Evolutionary conservation across 1,284 basidiomycete species (phyloP).

Genomic region (Cerrena zonata): DNA sequence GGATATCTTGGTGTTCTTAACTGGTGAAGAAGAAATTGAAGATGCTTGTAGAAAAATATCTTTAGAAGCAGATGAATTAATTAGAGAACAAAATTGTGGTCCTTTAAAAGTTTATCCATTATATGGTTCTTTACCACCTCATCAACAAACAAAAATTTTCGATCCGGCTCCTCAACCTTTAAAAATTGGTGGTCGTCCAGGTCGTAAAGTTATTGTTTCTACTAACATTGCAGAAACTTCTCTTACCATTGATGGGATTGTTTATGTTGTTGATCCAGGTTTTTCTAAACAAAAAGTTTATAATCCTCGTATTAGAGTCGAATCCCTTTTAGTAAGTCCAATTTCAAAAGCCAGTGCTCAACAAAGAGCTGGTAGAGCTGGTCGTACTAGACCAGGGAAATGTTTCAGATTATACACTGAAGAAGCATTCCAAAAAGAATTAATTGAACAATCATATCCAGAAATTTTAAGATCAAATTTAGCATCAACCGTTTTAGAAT

Average conservation of each 20-base stretch:
- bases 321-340: conserved; percentile 88
- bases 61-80: conserved; percentile 78
- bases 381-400: conserved; percentile 92
- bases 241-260: conserved; percentile 96
- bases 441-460: conserved; percentile 95
- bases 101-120: conserved; percentile 86
- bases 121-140: conserved; percentile 88
- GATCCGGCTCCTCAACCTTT: conserved; percentile 72
- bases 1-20: conserved; percentile 91
- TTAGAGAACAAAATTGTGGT: conserved; percentile 70
- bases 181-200: conserved; percentile 67
- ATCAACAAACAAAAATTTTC: conserved; percentile 94
- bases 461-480: conserved; percentile 92
- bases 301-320: conserved; percentile 93
- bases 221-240: conserved; percentile 99
- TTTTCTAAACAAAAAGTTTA: conserved; percentile 98
- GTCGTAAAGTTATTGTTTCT: conserved; percentile 90
- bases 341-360: conserved; percentile 96
- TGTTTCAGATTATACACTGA: conserved; percentile 97
- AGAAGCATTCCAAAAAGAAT: conserved; percentile 90
- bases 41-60: conserved; percentile 93
- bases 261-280: conserved; percentile 97
- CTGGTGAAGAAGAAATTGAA: conserved; percentile 98
- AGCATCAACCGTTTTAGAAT: conserved; percentile 88
- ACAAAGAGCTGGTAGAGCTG: conserved; percentile 93